phyloP scores from a whole-genome alignment of 2,329 filamentous ascomycete genomes.

The Hirsutella rhossiliensis region DNA sequence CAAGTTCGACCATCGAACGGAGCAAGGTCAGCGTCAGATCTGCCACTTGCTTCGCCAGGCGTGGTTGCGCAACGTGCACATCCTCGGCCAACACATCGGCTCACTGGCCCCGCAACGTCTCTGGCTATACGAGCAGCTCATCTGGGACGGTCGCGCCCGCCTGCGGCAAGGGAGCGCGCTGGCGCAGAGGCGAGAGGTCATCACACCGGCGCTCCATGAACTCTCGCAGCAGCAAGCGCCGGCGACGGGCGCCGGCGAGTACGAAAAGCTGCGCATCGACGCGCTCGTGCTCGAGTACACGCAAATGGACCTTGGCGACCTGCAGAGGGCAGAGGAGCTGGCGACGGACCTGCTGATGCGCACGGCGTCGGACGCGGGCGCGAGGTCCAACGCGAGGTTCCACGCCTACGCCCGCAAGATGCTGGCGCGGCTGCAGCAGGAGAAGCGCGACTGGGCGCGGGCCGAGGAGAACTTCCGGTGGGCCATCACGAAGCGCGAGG shows the following conservation, averaged over 20 bases:
- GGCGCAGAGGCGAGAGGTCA: constrained; percentile 13
- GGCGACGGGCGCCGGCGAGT: constrained; percentile 5
- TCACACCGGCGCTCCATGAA: constrained; percentile 17
- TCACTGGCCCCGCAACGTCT: constrained; percentile 16
- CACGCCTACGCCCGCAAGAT: constrained; percentile 26
- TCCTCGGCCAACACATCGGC: constrained; percentile 18
- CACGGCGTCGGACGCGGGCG: constrained; percentile 10
- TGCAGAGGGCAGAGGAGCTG: constrained; percentile 16
- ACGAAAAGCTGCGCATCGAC: constrained; percentile 17
- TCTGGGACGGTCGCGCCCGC: constrained; percentile 24
- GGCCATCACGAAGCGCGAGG: constrained; percentile 21
- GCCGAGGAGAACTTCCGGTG: constrained; percentile 20
- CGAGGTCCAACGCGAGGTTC: constrained; percentile 20
- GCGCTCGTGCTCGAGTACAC: constrained; percentile 23
- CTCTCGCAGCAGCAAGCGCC: constrained; percentile 9
- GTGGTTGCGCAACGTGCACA: constrained; percentile 23
- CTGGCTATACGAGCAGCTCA: constrained; percentile 26
- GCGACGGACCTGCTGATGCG: constrained; percentile 15
- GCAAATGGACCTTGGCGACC: constrained; percentile 24
- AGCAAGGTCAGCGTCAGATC: constrained; percentile 17
- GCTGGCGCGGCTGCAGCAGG: constrained; percentile 22
- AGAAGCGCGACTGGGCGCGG: constrained; percentile 16
- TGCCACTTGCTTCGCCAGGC: constrained; percentile 22
- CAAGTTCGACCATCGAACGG: constrained; percentile 18
- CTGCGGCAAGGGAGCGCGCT: constrained; percentile 20